Percentiles rank a stretch among this genome's conserved stretches.
phyloP scores from a whole-genome alignment of 2,329 filamentous ascomycete species.

The Phoma sp. region DNA sequence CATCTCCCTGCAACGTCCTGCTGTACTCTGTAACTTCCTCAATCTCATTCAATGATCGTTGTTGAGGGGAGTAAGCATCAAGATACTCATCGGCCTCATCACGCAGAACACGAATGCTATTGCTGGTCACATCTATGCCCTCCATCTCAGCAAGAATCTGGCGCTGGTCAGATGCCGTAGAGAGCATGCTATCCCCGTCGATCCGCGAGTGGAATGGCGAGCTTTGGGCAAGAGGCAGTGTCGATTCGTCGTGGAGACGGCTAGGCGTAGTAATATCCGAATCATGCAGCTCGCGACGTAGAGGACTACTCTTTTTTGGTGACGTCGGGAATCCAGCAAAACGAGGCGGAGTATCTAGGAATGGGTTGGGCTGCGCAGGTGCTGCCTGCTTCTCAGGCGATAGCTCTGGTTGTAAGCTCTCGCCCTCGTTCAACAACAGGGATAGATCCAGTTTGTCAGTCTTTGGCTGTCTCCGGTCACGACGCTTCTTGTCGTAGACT shows the following conservation, averaged over 20 bases:
- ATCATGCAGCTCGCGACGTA: slow-evolving; percentile 38
- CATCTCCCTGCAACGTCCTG: slow-evolving; percentile 26
- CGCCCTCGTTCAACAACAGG: slow-evolving; percentile 39
- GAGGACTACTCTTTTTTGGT: slow-evolving; percentile 45
- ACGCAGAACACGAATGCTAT: slow-evolving; percentile 41
- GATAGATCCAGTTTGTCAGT: slow-evolving; percentile 42
- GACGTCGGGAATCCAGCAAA: slow-evolving; percentile 36
- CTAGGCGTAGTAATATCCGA: slow-evolving; percentile 36
- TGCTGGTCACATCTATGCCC: slow-evolving; percentile 29
- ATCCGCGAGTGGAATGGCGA: slow-evolving; percentile 44
- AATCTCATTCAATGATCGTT: slow-evolving; percentile 42
- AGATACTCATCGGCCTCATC: slow-evolving; percentile 45
- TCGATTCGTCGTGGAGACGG: slow-evolving; percentile 37
- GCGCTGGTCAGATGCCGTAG: slow-evolving; percentile 40
- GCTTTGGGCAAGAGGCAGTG: slow-evolving; percentile 39
- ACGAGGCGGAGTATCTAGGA: slow-evolving; percentile 41
- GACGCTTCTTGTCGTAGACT: slow-evolving; percentile 34
- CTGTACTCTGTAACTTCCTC: slow-evolving; percentile 47
- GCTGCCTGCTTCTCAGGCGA: slow-evolving; percentile 28
- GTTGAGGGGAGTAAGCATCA: slow-evolving; percentile 43
- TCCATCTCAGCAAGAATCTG: slow-evolving; percentile 44
- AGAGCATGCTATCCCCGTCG: slow-evolving; percentile 35
- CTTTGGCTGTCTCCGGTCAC: slow-evolving; percentile 32
- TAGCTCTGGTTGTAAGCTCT: slow-evolving; percentile 42
- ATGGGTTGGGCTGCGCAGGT: slow-evolving; percentile 35